Evolutionary conservation across 2,329 filamentous ascomycete genomes (phyloP), one percentile per base, ranked within the genome.

Genomic region (Thielaviopsis populi): DNA sequence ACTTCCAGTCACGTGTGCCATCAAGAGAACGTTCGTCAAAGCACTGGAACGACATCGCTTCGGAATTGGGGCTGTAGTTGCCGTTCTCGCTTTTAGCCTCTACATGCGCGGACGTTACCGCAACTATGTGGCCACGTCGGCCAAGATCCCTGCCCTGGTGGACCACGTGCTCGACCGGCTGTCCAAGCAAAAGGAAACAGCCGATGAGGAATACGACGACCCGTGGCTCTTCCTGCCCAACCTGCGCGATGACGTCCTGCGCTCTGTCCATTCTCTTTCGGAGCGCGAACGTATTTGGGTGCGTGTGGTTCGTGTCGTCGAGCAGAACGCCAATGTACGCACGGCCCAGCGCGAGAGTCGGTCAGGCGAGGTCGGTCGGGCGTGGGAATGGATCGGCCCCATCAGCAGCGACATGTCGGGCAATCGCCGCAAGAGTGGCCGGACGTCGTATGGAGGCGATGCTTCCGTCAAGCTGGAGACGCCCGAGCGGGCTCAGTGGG

Each of bases 271-370:
- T 72, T 86, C 83, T 2, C 80, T 91, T 22, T 79, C 80, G 8
- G 83, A 91, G 69, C 81, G 94, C 43, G 87, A 94, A 71, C 82
- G 83, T 64, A 78, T 99, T 61, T 99, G 95, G 94, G 81, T 84
- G 68, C 83, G 84, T 60, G 94, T 99, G 22, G 82, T 84, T 68
- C 83, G 79, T 61, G 87, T 97, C 62, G 91, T 99, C 0, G 94
- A 99, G 74, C 85, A 86, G 73, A 99, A 99, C 73, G 88, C 89
- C 66, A 99, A 99, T 71, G 87, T 99, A 17, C 82, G 94, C 50
- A 89, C 82, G 0, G 78, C 81, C 75, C 74, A 91, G 80, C 76
- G 91, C 77, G 76, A 87, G 80, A 74, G 86, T 58, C 75, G 78
- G 62, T 85, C 79, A 68, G 84, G 84, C 41, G 84, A 87, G 70